Evolutionary conservation across 1,284 basidiomycete species (phyloP), one percentile per base, ranked within the genome.

Genomic region (Retiboletus fuscus): DNA sequence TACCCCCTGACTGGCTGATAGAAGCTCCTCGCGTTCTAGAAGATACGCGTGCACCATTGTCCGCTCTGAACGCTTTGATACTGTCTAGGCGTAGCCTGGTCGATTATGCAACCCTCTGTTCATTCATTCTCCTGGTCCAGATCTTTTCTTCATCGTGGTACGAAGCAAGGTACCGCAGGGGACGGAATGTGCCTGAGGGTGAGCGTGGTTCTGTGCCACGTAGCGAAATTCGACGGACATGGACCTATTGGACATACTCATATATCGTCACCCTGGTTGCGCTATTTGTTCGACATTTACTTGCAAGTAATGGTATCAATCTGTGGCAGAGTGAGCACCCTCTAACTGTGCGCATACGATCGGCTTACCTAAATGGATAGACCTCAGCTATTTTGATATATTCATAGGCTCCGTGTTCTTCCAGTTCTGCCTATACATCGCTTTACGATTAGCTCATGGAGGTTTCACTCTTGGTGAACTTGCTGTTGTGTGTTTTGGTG

Each of bases 391-490:
- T 73, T 90, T 95, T 72, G 97, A 99, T 79, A 88, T 96, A 64
- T 84, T 91, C 26, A 85, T 93, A 18, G 89, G 90, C 30, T 91
- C 95, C 0, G 81, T 95, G 61, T 95, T 97, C 83, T 99, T 94
- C 82, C 98, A 99, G 80, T 92, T 96, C 76, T 92, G 95, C 60
- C 86, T 99, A 67, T 99, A 99, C 81, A 88, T 94, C 63, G 95
- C 95, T 66, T 90, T 98, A 64, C 90, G 97, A 30, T 87, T 99
- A 46, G 97, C 96, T 1, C 92, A 98, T 75, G 90, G 94, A 34
- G 95, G 95, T 20, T 97, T 99, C 83, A 99, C 97, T 0, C 87
- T 99, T 3, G 98, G 98, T 62, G 98, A 99, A 82, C 88, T 99
- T 16, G 93, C 92, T 26, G 85, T 98, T 30, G 94, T 98, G 22